Evolutionary conservation across 1,284 basidiomycete species (phyloP).

Genomic region (Cryptococcus floricola): DNA sequence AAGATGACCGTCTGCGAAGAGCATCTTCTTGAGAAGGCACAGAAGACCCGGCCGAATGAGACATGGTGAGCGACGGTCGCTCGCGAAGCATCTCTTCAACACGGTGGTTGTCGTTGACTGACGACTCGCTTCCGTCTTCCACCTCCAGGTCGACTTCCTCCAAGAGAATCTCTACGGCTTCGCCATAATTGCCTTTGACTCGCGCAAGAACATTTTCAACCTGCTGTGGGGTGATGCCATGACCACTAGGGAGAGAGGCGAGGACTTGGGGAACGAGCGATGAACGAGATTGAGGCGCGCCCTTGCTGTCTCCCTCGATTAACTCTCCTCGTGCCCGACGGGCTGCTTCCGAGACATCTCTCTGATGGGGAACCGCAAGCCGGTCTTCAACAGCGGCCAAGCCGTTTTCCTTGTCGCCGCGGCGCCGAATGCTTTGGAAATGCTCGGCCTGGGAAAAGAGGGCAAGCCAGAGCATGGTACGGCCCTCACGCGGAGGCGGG

Average conservation of each 20-base stretch:
- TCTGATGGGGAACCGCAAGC: constrained; percentile 33
- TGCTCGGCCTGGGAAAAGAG: constrained; percentile 45
- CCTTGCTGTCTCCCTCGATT: constrained; percentile 7
- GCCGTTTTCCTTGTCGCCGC: constrained; percentile 32
- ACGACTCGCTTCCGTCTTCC: constrained; percentile 8
- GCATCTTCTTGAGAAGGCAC: no score
- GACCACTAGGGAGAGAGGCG: constrained; percentile 30
- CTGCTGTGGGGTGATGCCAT: constrained; percentile 20
- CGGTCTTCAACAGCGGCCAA: constrained; percentile 39
- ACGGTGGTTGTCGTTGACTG: constrained; percentile 12
- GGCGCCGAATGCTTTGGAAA: constrained; percentile 38
- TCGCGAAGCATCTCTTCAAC: constrained; percentile 14
- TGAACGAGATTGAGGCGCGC: background rate
- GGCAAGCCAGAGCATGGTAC: constrained; percentile 42
- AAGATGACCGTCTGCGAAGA: background rate
- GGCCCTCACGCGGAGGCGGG: constrained; percentile 25
- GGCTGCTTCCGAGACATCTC: constrained; percentile 35
- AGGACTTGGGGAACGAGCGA: constrained; percentile 16
- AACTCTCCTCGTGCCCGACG: constrained; percentile 32
- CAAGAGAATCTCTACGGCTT: constrained; percentile 38
- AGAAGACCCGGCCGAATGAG: background rate
- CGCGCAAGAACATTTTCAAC: constrained; percentile 27
- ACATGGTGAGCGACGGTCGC: background rate
- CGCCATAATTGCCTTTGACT: constrained; percentile 34
- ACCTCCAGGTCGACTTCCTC: constrained; percentile 29